Evolutionary conservation across 169 alveolate species (phyloP).

Genomic region (Babesia ovata): DNA sequence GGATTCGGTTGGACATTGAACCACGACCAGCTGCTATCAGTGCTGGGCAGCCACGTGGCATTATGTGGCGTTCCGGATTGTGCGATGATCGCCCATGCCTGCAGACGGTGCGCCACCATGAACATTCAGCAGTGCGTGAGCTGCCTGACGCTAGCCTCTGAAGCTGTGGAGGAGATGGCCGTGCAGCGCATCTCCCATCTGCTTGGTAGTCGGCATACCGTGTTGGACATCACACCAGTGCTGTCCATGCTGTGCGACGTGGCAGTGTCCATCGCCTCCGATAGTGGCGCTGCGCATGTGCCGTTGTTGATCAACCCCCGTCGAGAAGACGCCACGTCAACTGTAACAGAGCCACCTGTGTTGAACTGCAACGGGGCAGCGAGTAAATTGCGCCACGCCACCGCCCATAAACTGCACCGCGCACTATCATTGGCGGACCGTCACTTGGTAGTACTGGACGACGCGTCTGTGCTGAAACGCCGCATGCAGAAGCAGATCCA

Average conservation of each 20-base stretch:
- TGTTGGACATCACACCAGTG: constrained; percentile 13
- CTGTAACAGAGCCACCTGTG: too few species aligned
- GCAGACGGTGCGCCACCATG: not conserved
- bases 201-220: not conserved
- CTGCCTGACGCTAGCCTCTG: constrained; percentile 1
- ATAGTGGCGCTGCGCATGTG: too few species aligned
- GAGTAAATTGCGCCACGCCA: too few species aligned
- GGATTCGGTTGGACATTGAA: not conserved
- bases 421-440: not conserved
- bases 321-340: too few species aligned
- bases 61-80: not conserved
- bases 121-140: constrained; percentile 15
- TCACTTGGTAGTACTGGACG: constrained; percentile 8
- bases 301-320: too few species aligned
- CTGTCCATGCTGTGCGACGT: not conserved
- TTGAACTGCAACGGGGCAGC: too few species aligned
- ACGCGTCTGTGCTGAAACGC: constrained; percentile 3
- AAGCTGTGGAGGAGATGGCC: not conserved
- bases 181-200: not conserved
- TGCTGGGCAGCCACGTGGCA: not conserved
- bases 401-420: not conserved
- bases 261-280: not conserved
- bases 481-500: constrained; percentile 2
- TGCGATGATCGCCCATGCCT: not conserved
- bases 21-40: constrained; percentile 28